A percentile compares a stretch with the other conserved stretches of the same genome.
phyloP scores from a whole-genome alignment of 1,284 basidiomycete genomes.

The Rhodofomes roseus region DNA sequence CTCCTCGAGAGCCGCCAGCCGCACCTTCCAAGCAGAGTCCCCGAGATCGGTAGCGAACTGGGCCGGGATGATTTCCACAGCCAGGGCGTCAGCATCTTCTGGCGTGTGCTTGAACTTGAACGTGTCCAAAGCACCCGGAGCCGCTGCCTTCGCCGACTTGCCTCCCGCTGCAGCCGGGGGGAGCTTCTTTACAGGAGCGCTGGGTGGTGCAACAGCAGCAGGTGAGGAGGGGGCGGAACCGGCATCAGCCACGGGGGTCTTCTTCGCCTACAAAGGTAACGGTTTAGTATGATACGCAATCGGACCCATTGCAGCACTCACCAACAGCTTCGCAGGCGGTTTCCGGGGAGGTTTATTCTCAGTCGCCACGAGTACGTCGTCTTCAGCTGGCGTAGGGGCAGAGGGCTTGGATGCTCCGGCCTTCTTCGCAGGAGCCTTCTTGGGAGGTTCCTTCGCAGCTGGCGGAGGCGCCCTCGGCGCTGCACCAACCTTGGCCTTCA shows the following conservation, averaged over 20 bases:
- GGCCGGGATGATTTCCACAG: conserved; percentile 72
- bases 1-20: conserved; percentile 85
- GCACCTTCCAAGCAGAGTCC: conserved; percentile 91
- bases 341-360: conserved; percentile 48
- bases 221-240: conserved; percentile 18
- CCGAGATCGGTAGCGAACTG: conserved; percentile 71
- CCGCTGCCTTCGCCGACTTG: conserved; percentile 49
- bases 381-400: conserved; percentile 24
- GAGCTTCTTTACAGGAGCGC: conserved; percentile 44
- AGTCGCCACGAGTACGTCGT: conserved; percentile 30
- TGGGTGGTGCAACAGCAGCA: conserved; percentile 30
- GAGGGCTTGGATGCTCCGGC: conserved; percentile 19
- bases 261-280: conserved; percentile 43
- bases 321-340: conserved; percentile 46
- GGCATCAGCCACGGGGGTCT: conserved; percentile 38
- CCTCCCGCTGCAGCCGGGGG: conserved; percentile 35
- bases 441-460: conserved; percentile 38
- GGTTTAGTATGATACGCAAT: background rate
- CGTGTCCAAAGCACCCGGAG: conserved; percentile 64
- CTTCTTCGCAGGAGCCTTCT: conserved; percentile 44
- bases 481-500: conserved; percentile 76
- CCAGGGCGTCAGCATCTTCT: conserved; percentile 89
- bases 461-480: conserved; percentile 40
- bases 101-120: conserved; percentile 91
- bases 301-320: conserved; percentile 23